Evolutionary conservation across 345 rosid genomes (phyloP).

Genomic region (Hypericum androsaemum): DNA sequence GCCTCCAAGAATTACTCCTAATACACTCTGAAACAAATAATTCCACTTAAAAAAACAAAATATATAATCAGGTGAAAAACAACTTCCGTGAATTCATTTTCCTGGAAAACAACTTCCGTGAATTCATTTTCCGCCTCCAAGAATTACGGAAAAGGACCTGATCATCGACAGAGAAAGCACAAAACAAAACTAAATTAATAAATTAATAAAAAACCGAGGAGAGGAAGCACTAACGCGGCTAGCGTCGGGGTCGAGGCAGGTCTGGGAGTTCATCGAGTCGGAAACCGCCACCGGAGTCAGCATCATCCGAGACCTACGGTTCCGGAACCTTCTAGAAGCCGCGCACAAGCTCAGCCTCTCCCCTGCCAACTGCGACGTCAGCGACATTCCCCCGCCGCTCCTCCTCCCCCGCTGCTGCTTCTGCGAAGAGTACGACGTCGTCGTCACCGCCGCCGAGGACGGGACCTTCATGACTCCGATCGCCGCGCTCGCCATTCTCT

Average conservation of each 20-base stretch:
- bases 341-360: slow-evolving; percentile 23
- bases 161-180: not conserved
- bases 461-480: slow-evolving; percentile 28
- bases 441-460: not conserved
- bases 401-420: not conserved
- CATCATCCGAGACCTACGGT: slow-evolving; percentile 26
- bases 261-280: slow-evolving; percentile 77
- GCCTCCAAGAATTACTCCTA: slow-evolving; percentile 91
- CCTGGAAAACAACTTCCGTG: too few relatives aligned
- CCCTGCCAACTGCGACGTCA: slow-evolving; percentile 48
- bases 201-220: not conserved
- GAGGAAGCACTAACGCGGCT: slow-evolving; percentile 53
- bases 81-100: too few relatives aligned
- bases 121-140: too few relatives aligned
- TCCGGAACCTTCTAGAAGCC: slow-evolving; percentile 3
- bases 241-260: slow-evolving; percentile 97
- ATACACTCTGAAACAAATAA: slow-evolving; percentile 49
- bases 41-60: too few relatives aligned
- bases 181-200: not conserved
- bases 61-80: too few relatives aligned
- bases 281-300: slow-evolving; percentile 85
- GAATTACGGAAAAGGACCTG: too few relatives aligned
- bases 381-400: slow-evolving; percentile 26
- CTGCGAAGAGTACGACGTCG: too few relatives aligned
- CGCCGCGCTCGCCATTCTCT: slow-evolving; percentile 50